phyloP scores from a whole-genome alignment of 1,139 yeast species.

The Meyerozyma athensensis region DNA sequence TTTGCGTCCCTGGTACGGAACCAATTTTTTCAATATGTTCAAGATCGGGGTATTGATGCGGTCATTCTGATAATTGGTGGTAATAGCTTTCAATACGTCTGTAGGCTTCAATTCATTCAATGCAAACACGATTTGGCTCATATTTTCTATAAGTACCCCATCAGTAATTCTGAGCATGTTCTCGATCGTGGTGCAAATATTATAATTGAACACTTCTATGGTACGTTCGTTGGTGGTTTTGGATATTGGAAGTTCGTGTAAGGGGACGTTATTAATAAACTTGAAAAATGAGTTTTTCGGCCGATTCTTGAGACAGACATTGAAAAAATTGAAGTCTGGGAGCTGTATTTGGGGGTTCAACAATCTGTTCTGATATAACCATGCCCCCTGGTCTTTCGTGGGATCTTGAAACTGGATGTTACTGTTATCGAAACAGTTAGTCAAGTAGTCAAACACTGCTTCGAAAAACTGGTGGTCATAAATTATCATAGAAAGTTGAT shows the following conservation, averaged over 20 bases:
- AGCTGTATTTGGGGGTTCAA: slow-evolving; percentile 44
- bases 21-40: slow-evolving; percentile 68
- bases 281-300: slow-evolving; percentile 3
- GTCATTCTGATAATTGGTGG: slow-evolving; percentile 53
- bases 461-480: slow-evolving; percentile 68
- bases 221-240: slow-evolving; percentile 25
- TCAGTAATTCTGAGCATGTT: slow-evolving; percentile 44
- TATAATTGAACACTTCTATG: slow-evolving; percentile 33
- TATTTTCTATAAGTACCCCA: slow-evolving; percentile 40
- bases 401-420: slow-evolving; percentile 24
- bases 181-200: slow-evolving; percentile 40
- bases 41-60: slow-evolving; percentile 67
- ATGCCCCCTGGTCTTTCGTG: slow-evolving; percentile 9
- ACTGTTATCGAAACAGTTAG: slow-evolving; percentile 33
- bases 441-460: slow-evolving; percentile 35
- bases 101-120: slow-evolving; percentile 54
- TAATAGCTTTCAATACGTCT: slow-evolving; percentile 38
- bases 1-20: slow-evolving; percentile 89
- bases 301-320: slow-evolving; percentile 27
- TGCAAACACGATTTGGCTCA: slow-evolving; percentile 52
- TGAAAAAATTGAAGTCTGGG: slow-evolving; percentile 41
- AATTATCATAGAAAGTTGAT: slow-evolving; percentile 64
- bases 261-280: slow-evolving; percentile 6
- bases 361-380: slow-evolving; percentile 33
- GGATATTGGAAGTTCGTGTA: slow-evolving; percentile 24